phyloP scores from a whole-genome alignment of 352 stramenopile genomes.

The Pythium dissotocum region DNA sequence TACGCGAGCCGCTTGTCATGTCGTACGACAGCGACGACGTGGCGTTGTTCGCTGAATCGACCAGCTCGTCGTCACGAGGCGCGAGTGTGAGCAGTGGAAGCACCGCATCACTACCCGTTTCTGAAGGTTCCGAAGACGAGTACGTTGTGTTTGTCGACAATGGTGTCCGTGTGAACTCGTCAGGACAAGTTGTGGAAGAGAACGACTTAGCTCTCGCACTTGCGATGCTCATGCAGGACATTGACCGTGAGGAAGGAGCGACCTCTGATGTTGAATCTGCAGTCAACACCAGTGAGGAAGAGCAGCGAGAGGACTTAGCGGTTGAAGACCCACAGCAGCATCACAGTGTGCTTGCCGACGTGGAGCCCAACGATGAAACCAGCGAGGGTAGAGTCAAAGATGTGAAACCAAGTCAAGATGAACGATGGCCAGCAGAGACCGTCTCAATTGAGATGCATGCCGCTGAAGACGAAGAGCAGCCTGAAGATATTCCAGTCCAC shows the following conservation, averaged over 20 bases:
- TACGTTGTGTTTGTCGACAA: conserved; percentile 19
- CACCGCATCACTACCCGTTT: neutral
- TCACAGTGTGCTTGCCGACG: neutral
- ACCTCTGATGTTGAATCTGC: neutral
- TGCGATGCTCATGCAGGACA: neutral
- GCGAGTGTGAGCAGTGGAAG: neutral
- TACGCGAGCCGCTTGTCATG: conserved; percentile 1
- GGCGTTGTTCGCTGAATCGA: neutral
- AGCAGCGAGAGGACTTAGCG: neutral
- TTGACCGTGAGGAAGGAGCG: neutral
- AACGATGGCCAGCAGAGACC: too few relatives aligned
- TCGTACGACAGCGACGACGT: conserved; percentile 13
- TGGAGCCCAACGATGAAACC: neutral
- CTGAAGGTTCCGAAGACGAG: neutral
- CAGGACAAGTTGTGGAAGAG: neutral
- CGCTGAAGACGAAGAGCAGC: neutral
- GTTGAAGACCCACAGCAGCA: neutral
- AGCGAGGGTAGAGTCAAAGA: neutral
- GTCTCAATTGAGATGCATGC: neutral
- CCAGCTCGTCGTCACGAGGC: neutral
- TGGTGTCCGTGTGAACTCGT: conserved; percentile 9
- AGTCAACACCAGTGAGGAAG: neutral
- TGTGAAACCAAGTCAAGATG: neutral
- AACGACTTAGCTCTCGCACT: neutral
- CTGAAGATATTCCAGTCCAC: neutral